phyloP scores from a whole-genome alignment of 2,329 filamentous ascomycete genomes.

The Blumeria hordei region DNA sequence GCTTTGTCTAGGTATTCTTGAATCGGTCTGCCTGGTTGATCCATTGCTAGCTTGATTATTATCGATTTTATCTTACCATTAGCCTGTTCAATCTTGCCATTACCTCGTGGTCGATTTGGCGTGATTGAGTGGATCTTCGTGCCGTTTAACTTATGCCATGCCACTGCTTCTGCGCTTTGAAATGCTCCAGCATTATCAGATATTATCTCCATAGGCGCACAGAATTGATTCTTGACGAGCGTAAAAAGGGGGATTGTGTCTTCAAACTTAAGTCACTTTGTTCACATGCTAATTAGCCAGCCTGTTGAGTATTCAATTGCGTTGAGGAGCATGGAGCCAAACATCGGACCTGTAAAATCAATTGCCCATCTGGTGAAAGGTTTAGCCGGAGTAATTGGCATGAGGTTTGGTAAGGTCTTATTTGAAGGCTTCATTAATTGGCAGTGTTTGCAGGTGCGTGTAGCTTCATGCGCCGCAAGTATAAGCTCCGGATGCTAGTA shows the following conservation, averaged over 20 bases:
- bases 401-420: not conserved
- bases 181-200: slow-evolving; percentile 1
- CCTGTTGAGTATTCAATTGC: not conserved
- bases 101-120: not conserved
- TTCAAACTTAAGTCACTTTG: not conserved
- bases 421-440: not conserved
- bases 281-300: not conserved
- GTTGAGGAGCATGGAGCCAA: not conserved
- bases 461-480: not conserved
- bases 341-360: slow-evolving; percentile 1
- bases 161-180: slow-evolving; percentile 2
- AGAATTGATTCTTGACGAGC: not conserved
- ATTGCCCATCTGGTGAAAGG: not conserved
- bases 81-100: slow-evolving; percentile 1
- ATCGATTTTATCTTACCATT: slow-evolving; percentile 1
- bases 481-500: slow-evolving; percentile 1
- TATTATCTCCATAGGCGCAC: not conserved
- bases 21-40: slow-evolving; percentile 1
- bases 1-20: not conserved
- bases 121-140: not conserved
- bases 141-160: slow-evolving; percentile 1
- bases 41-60: slow-evolving; percentile 1
- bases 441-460: not conserved
- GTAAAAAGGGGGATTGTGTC: not conserved
- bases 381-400: not conserved